phyloP scores from a whole-genome alignment of 306 rosid genomes.

The Coriaria nepalensis region DNA sequence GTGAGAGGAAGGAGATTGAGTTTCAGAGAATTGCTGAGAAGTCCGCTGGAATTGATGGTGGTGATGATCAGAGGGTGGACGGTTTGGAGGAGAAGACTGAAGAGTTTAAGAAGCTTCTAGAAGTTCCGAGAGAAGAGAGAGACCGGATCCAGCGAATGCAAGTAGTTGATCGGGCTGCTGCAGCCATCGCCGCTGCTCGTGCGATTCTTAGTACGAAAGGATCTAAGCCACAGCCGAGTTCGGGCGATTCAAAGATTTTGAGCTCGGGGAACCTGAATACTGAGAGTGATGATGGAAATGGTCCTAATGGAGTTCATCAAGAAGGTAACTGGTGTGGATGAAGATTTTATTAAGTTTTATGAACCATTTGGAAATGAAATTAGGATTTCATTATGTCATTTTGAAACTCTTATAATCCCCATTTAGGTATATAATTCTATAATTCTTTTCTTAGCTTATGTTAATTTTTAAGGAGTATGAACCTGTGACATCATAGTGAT shows the following conservation, averaged over 20 bases:
- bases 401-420: background rate
- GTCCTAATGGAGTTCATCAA: slow-evolving; percentile 8
- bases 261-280: slow-evolving; percentile 1
- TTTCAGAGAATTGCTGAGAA: slow-evolving; percentile 41
- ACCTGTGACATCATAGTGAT: no score
- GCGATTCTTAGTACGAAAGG: slow-evolving; percentile 26
- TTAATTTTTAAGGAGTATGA: no score
- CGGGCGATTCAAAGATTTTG: slow-evolving; percentile 1
- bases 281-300: background rate
- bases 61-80: slow-evolving; percentile 6
- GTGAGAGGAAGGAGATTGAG: slow-evolving; percentile 33
- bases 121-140: slow-evolving; percentile 61
- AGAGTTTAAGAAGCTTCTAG: slow-evolving; percentile 65
- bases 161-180: slow-evolving; percentile 82
- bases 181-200: slow-evolving; percentile 76
- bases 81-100: slow-evolving; percentile 46
- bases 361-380: background rate
- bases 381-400: background rate
- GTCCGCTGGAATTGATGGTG: slow-evolving; percentile 3
- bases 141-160: slow-evolving; percentile 70
- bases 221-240: slow-evolving; percentile 4
- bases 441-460: no score
- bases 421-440: no score
- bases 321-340: slow-evolving; percentile 21
- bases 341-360: background rate